A percentile compares a stretch with the other conserved stretches of the same genome.
These are phyloP conservation scores for Backusella psychrophila DNA, from an alignment of 192 early-diverging fungal genomes.

Conservation along the genomic window DNA sequence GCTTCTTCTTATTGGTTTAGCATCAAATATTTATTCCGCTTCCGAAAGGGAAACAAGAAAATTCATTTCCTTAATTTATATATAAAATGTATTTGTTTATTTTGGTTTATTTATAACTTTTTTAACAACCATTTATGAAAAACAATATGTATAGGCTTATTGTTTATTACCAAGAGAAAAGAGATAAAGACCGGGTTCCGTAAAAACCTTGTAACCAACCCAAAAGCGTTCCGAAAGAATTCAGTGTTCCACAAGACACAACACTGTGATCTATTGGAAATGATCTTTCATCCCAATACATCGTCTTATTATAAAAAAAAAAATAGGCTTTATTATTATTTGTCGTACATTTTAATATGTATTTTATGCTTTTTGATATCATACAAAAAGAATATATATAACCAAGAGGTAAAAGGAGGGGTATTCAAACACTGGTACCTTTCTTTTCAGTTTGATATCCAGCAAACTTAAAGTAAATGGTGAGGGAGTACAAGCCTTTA, in stretches of 20 bases:
- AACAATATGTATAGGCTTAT: neutral
- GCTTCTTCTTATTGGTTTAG: neutral
- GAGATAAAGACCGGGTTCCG: neutral
- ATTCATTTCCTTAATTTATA: neutral
- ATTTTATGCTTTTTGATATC: neutral
- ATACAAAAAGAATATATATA: neutral
- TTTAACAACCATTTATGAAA: neutral
- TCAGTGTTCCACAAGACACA: neutral
- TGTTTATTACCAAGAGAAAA: neutral
- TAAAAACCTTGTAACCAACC: conserved; percentile 1
- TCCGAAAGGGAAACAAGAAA: neutral
- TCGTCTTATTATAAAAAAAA: neutral
- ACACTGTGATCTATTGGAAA: neutral
- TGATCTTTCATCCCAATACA: neutral
- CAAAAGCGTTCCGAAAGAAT: neutral
- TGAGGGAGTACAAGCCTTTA: neutral
- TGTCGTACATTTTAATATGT: neutral
- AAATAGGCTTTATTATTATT: neutral
- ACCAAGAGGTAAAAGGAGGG: neutral
- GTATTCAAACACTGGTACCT: no score
- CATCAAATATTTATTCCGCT: neutral
- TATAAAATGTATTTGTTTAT: neutral
- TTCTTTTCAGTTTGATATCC: neutral
- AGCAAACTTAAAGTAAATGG: neutral
- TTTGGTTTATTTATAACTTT: neutral